Conservation (phyloP, 176 grass and related monocot genomes). For the Bothriochloa decipiens region DNA sequence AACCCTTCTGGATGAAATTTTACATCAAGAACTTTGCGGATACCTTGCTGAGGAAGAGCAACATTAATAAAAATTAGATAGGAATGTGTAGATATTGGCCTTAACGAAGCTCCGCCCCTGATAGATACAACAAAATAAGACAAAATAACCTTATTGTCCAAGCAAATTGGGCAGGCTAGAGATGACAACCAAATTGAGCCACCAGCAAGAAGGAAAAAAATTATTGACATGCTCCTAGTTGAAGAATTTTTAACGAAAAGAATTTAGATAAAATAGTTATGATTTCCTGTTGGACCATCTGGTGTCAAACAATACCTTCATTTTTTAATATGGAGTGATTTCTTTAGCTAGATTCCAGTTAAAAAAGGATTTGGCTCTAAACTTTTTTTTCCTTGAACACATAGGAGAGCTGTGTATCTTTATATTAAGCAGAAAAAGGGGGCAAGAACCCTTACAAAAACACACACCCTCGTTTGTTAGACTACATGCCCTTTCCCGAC, state of each 20-base stretch:
- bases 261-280: not conserved
- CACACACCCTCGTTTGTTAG: not conserved
- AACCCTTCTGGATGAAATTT: conserved; percentile 97
- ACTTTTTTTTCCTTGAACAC: not conserved
- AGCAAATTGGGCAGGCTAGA: not conserved
- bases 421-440: not conserved
- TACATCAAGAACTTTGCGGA: conserved; percentile 93
- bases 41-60: conserved; percentile 72
- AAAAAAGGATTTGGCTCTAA: conserved; percentile 9
- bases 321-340: not conserved
- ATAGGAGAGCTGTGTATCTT: not conserved
- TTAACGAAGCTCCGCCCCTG: not conserved
- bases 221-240: not conserved
- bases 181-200: not conserved
- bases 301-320: not conserved
- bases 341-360: not conserved
- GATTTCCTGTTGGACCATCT: conserved; percentile 14
- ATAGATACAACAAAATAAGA: not conserved
- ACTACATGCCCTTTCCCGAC: not conserved
- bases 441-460: not conserved
- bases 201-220: not conserved
- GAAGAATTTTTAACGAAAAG: not conserved
- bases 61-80: conserved; percentile 29
- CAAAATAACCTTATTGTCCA: not conserved
- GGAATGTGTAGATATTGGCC: conserved; percentile 2